phyloP scores from a whole-genome alignment of 2,329 filamentous ascomycete genomes.

The Xylaria sp. region DNA sequence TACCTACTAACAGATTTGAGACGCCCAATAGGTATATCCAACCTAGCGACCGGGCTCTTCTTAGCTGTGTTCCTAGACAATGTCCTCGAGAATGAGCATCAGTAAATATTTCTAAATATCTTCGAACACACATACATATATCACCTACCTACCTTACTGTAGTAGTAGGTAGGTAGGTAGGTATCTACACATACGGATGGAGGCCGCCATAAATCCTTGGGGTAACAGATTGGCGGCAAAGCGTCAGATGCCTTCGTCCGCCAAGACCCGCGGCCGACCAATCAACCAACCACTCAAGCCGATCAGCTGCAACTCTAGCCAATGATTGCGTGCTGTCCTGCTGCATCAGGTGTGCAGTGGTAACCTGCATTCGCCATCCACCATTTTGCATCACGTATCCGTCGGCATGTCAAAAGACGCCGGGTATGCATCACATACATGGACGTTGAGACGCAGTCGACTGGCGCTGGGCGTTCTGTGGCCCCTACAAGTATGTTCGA shows the following conservation, averaged over 20 bases:
- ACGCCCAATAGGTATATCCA: too few species aligned
- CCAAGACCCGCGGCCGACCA: constrained; percentile 27
- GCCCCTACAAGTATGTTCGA: background rate
- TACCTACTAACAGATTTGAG: too few species aligned
- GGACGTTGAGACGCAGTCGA: too few species aligned
- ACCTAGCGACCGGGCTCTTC: too few species aligned
- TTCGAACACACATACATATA: too few species aligned
- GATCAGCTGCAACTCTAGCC: constrained; percentile 29
- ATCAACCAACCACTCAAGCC: constrained; percentile 25
- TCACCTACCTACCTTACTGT: background rate
- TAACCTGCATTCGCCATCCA: constrained; percentile 21
- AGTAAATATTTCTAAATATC: too few species aligned
- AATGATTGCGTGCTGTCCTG: constrained; percentile 24
- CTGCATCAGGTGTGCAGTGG: constrained; percentile 20
- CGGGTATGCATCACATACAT: constrained; percentile 21
- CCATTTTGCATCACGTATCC: constrained; percentile 25
- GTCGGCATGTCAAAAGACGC: constrained; percentile 16
- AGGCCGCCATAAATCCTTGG: constrained; percentile 19
- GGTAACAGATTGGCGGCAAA: constrained; percentile 28
- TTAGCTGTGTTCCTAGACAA: too few species aligned
- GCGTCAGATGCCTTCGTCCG: constrained; percentile 31
- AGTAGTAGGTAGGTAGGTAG: background rate
- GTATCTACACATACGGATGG: background rate
- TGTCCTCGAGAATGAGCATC: too few species aligned
- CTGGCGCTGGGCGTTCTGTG: constrained; percentile 7